Conservation (phyloP, 441 rosid genomes). For the Adansonia madagascariensis region DNA sequence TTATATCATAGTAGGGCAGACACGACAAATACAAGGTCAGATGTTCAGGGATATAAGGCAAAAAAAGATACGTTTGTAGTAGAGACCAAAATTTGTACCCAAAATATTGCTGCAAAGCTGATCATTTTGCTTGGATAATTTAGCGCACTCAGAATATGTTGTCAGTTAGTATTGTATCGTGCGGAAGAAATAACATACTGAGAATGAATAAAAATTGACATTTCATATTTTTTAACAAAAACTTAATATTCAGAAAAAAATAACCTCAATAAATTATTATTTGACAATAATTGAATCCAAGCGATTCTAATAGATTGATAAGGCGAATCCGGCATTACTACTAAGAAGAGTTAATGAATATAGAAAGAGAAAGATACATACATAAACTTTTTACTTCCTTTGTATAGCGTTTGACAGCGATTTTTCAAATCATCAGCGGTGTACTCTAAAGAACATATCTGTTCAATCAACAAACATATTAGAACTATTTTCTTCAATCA, state of each 20-base stretch:
- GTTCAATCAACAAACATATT: constrained; percentile 24
- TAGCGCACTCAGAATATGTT: background rate
- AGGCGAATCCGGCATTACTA: background rate
- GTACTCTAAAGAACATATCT: constrained; percentile 67
- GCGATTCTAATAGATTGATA: background rate
- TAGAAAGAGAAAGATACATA: constrained; percentile 34
- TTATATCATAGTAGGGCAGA: background rate
- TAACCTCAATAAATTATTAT: background rate
- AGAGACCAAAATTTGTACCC: background rate
- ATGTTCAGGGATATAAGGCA: background rate
- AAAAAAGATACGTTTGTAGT: background rate
- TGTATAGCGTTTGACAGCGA: constrained; percentile 73
- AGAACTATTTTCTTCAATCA: background rate
- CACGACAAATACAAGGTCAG: background rate
- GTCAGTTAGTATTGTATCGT: background rate
- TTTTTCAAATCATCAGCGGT: constrained; percentile 71
- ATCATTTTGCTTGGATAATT: background rate
- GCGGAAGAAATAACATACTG: background rate
- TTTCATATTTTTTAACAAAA: background rate
- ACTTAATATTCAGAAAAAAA: background rate
- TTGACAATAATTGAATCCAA: background rate
- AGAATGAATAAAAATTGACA: background rate
- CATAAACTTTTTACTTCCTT: constrained; percentile 68
- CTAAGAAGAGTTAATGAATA: background rate
- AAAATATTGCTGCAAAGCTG: background rate